Conservation (phyloP, 768 basidiomycete species). For the Tylopilus sp. region DNA sequence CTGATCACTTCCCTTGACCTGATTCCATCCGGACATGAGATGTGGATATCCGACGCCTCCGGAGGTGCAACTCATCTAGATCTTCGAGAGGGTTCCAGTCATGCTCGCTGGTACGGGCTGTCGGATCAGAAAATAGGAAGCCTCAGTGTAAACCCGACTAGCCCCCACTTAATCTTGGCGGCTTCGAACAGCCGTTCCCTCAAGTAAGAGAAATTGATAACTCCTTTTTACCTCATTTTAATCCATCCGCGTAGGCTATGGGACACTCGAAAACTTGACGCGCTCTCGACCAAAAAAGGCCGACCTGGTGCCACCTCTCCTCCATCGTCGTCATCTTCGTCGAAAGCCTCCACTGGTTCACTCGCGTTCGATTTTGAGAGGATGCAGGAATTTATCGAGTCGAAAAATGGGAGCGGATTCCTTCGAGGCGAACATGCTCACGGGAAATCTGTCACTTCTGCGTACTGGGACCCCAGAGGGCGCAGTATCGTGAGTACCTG, state of each 20-base stretch:
- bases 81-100: constrained; percentile 56
- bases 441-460: constrained; percentile 75
- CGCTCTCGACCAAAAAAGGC: constrained; percentile 32
- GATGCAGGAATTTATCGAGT: constrained; percentile 47
- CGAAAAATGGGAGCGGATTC: constrained; percentile 49
- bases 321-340: constrained; percentile 24
- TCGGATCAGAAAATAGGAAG: constrained; percentile 75
- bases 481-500: constrained; percentile 78
- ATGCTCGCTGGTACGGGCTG: constrained; percentile 58
- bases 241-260: constrained; percentile 52
- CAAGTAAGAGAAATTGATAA: constrained; percentile 45
- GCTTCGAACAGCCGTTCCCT: constrained; percentile 71
- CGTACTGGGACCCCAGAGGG: constrained; percentile 83
- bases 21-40: constrained; percentile 62
- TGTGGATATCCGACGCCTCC: constrained; percentile 77
- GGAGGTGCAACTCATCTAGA: constrained; percentile 78
- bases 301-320: constrained; percentile 20
- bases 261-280: constrained; percentile 67
- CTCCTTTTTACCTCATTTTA: not conserved
- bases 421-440: constrained; percentile 68
- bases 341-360: constrained; percentile 8
- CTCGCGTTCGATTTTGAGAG: constrained; percentile 38
- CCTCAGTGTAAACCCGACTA: constrained; percentile 73
- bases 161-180: constrained; percentile 63
- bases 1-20: constrained; percentile 74